Base-by-base conservation (phyloP, 352 stramenopile genomes). In the Blastocystis sp. region DNA sequence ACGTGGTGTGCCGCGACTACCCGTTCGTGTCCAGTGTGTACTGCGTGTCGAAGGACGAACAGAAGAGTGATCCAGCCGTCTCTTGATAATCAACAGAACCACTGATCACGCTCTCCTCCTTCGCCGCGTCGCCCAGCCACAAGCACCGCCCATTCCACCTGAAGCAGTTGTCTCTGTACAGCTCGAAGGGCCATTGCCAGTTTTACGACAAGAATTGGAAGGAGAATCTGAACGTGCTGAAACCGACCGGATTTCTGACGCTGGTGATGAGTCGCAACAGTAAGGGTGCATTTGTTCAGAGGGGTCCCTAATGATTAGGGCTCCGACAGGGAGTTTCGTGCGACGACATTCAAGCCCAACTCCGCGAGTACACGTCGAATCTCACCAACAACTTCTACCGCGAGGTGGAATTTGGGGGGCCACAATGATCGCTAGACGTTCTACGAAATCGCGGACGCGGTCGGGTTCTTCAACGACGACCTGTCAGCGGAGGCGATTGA, bases 351-450 rank as follows among this genome's bases (percentile, higher is more conserved):
- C 19, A 24, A 24, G 24, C 66, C 13, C 13, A 37, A 3, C 45
- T 85, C 6, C 31, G 2, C 21, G 51, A 50, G 10, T 85, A 85
- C 45, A 67, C 66, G n/a, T 24, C 70, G 74, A 4, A 61, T 21
- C 74, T 85, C 19, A 85, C 55, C 21, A 85, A 85, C 60, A 85
- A 85, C 37, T 85, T 70, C 45, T 85, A 85, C 37, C 74, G 74
- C 9, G 74, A 85, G 66, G 74, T 85, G 39, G 12, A 10, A 26
- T 70, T 67, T 26, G n/a, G 21, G n/a, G 24, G 0, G 31, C 29
- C 16, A 33, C 21, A 59, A 26, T 33, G 29, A 60, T 85, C n/a
- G 33, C 0, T 19, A 85, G 74, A 85, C 50, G 31, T 85, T 85
- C 29, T 85, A 69, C 33, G 74, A 85, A 51, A 70, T 85, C 41